Evolutionary conservation across 2,329 filamentous ascomycete species (phyloP), one percentile per base, ranked within the genome.

Genomic region (Ceratocystis ficicola): DNA sequence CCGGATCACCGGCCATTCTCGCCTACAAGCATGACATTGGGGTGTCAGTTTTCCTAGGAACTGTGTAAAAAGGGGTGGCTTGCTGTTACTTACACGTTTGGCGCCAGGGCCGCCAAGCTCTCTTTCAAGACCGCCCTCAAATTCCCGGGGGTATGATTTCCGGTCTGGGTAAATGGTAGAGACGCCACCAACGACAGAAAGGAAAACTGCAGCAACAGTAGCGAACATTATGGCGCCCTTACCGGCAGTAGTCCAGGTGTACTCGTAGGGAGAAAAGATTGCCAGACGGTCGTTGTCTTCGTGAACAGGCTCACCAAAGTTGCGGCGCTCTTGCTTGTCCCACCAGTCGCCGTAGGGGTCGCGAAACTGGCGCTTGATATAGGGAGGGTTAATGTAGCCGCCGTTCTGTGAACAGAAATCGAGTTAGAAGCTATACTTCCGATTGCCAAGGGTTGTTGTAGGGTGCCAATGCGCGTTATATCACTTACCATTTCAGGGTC

Each of bases 291-390:
- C 95, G 76, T 96, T 88, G 76, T 99, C 94, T 77, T 99, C 95
- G 76, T 99, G 93, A 64, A 95, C 85, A 12, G 93, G 90, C 77
- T 99, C 95, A 76, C 92, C 92, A 75, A 89, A 97, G 82, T 99
- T 97, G 73, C 94, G 86, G 75, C 92, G 87, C 77, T 97, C 94
- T 79, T 99, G 94, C 76, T 91, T 88, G 78, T 99, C 93, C 90
- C 91, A 97, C 90, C 91, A 99, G 74, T 90, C 86, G 74, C 77
- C 93, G 75, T 97, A 84, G 44, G 95, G 94, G 76, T 97, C 94
- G 75, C 94, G 90, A 79, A 90, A 89, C 76, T 91, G 87, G 71
- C 93, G 88, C 82, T 96, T 96, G 77, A 93, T 79, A 65, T 81
- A 77, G 15, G 86, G 84, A 67, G 89, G 88, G 77, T 92, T 90